These are phyloP conservation scores for Bremia lactucae DNA, from an alignment of 352 stramenopile genomes.

Conservation along the genomic window DNA sequence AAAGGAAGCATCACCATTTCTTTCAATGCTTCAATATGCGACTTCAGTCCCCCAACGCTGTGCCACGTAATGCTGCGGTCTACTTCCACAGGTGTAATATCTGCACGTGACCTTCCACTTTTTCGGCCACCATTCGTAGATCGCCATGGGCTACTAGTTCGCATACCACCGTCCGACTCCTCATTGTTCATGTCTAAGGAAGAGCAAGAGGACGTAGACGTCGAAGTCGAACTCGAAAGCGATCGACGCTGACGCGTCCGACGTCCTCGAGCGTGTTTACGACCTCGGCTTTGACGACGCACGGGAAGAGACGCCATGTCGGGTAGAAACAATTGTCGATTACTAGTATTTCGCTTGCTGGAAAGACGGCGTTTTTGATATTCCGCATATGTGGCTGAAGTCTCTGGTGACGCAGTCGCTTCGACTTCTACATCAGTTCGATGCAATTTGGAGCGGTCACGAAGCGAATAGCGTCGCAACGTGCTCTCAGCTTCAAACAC, in stretches of 20 bases:
- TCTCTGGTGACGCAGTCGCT: constrained; percentile 23
- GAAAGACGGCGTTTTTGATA: constrained; percentile 55
- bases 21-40: constrained; percentile 85
- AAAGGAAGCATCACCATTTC: constrained; percentile 91
- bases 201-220: constrained; percentile 18
- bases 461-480: constrained; percentile 46
- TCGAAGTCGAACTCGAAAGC: constrained; percentile 34
- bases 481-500: constrained; percentile 9
- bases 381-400: constrained; percentile 37
- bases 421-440: constrained; percentile 18
- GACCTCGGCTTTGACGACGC: constrained; percentile 14
- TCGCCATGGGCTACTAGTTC: constrained; percentile 27
- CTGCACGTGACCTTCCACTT: constrained; percentile 39
- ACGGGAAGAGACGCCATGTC: constrained; percentile 18
- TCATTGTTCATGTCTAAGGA: constrained; percentile 49
- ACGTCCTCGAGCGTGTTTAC: constrained; percentile 13
- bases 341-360: constrained; percentile 15
- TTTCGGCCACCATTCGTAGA: constrained; percentile 20
- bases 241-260: constrained; percentile 25
- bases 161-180: constrained; percentile 62
- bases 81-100: constrained; percentile 77
- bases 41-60: constrained; percentile 70
- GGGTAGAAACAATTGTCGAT: constrained; percentile 18
- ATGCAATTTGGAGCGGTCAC: constrained; percentile 61
- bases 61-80: constrained; percentile 80